Conservation (phyloP, 805 yeast genomes). For the Spencermartinsiella europaea region DNA sequence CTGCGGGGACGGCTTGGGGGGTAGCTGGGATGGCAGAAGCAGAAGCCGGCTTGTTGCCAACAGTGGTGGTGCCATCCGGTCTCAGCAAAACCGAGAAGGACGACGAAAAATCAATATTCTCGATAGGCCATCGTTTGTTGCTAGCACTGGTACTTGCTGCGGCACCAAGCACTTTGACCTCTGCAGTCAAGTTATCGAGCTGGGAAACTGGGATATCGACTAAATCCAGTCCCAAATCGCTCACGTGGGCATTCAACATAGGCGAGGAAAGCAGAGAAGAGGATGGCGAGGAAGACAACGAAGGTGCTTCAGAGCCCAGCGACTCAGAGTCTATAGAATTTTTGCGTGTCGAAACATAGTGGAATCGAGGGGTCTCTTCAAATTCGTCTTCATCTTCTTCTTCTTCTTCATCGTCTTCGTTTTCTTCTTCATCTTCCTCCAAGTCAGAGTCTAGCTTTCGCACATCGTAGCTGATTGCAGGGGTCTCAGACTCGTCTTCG, state of each 20-base stretch:
- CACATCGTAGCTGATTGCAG: neutral
- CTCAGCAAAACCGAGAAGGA: conserved; percentile 23
- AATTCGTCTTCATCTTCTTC: conserved; percentile 5
- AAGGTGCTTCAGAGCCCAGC: neutral
- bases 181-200: neutral
- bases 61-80: too few relatives aligned
- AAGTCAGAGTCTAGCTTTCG: neutral
- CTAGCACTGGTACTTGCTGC: neutral
- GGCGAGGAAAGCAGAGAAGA: neutral
- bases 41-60: neutral
- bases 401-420: conserved; percentile 2
- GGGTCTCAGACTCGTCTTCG: neutral
- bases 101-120: conserved; percentile 22
- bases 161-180: neutral
- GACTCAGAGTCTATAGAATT: conserved; percentile 1
- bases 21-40: neutral
- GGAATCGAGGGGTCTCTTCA: conserved; percentile 16
- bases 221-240: neutral
- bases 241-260: neutral
- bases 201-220: neutral
- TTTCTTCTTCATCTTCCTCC: conserved; percentile 2
- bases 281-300: neutral
- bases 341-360: conserved; percentile 15
- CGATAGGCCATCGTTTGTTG: conserved; percentile 23
- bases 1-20: neutral